Conservation (phyloP, 495 filamentous ascomycete species). For the Glarea lozoyensis region DNA sequence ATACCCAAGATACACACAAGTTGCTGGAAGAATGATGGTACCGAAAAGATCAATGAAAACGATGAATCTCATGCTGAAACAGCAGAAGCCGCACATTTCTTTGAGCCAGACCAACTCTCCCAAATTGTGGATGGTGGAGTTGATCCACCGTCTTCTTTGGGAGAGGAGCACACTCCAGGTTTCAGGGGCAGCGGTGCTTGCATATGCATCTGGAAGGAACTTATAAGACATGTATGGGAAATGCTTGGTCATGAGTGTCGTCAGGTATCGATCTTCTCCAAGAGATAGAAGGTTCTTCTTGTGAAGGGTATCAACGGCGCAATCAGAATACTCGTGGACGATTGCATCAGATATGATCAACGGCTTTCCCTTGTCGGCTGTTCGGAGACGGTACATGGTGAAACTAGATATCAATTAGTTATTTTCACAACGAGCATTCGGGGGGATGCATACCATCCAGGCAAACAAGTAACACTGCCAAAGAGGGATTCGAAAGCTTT, state of each 20-base stretch:
- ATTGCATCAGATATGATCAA: conserved; percentile 85
- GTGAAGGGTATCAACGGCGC: conserved; percentile 86
- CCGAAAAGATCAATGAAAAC: conserved; percentile 92
- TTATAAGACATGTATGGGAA: conserved; percentile 94
- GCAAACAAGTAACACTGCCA: conserved; percentile 93
- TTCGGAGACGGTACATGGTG: conserved; percentile 94
- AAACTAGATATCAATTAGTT: conserved; percentile 52
- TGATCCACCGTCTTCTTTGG: conserved; percentile 96
- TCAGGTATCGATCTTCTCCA: conserved; percentile 95
- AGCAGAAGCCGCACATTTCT: conserved; percentile 97
- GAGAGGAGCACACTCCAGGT: conserved; percentile 88
- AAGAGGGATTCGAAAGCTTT: conserved; percentile 96
- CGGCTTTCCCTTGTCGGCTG: conserved; percentile 83
- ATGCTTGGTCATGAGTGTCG: conserved; percentile 95
- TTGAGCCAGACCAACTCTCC: conserved; percentile 78
- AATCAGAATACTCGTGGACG: conserved; percentile 80
- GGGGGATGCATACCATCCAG: conserved; percentile 76
- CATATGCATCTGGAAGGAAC: conserved; percentile 87
- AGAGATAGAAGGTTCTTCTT: conserved; percentile 96
- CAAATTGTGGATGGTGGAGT: conserved; percentile 95
- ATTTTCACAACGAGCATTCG: conserved; percentile 23
- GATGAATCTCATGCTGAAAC: conserved; percentile 97
- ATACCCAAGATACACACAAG: conserved; percentile 82
- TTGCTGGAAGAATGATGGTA: conserved; percentile 88
- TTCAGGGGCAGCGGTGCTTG: conserved; percentile 86